A percentile compares a stretch with the other conserved stretches of the same genome.
These are phyloP conservation scores for Pseudogymnoascus sp. DNA, from an alignment of 2,329 filamentous ascomycete species.

Conservation along the genomic window DNA sequence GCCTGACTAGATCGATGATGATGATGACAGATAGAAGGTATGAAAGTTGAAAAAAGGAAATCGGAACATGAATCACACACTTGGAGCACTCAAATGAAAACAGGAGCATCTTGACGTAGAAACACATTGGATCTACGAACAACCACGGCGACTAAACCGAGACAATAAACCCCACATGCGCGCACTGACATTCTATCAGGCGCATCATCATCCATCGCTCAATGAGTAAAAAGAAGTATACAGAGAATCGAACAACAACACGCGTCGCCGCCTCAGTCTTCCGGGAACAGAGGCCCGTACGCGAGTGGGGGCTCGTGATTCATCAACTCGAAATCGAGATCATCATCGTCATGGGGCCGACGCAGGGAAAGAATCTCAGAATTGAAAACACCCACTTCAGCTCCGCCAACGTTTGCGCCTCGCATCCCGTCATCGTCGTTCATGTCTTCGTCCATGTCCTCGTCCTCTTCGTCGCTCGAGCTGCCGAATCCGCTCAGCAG, in stretches of 20 bases:
- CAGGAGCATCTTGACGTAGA: background rate
- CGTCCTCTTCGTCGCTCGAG: conserved; percentile 92
- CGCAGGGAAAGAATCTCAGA: conserved; percentile 25
- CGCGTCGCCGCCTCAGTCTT: background rate
- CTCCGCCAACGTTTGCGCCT: conserved; percentile 39
- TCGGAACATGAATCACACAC: conserved; percentile 8
- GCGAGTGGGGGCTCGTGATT: conserved; percentile 24
- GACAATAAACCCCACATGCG: background rate
- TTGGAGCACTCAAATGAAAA: conserved; percentile 3
- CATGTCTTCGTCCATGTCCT: conserved; percentile 73
- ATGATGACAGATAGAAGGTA: background rate
- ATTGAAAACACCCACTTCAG: conserved; percentile 48
- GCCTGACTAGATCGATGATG: background rate
- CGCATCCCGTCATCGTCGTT: conserved; percentile 54
- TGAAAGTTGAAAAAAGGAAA: background rate
- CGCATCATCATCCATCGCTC: background rate
- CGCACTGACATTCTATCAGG: conserved; percentile 8
- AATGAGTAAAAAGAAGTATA: background rate
- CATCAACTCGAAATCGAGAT: conserved; percentile 31
- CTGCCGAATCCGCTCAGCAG: conserved; percentile 87
- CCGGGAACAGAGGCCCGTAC: conserved; percentile 4
- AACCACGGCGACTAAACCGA: conserved; percentile 8
- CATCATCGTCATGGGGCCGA: conserved; percentile 24
- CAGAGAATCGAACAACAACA: conserved; percentile 1
- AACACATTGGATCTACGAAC: conserved; percentile 5